Percentiles rank a stretch among this genome's conserved stretches.
Evolutionary conservation across 176 grass and related monocot genomes (phyloP).

Genomic region (Oryza glumipatula): DNA sequence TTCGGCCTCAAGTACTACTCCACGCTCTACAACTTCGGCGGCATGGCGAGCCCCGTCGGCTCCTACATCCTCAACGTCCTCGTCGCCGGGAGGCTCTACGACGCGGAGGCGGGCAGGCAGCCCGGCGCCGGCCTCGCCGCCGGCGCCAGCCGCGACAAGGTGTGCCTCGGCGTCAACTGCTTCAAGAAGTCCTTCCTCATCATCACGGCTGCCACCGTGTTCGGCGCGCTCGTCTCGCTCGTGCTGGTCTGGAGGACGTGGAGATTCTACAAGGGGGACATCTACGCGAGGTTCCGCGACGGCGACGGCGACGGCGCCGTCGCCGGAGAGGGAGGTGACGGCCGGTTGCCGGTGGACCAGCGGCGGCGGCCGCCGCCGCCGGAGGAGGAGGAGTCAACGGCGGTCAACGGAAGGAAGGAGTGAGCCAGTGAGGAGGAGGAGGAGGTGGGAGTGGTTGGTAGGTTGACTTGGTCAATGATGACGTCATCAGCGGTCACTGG

Average conservation of each 20-base stretch:
- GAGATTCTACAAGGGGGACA: constrained; percentile 70
- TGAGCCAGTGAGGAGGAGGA: constrained; percentile 4
- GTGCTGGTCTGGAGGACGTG: constrained; percentile 73
- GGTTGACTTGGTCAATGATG: constrained; percentile 33
- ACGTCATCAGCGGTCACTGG: too few relatives aligned
- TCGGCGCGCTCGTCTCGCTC: constrained; percentile 60
- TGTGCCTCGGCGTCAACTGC: constrained; percentile 63
- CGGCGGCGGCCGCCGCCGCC: neutral
- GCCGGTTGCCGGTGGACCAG: constrained; percentile 12
- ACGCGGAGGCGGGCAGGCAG: constrained; percentile 54
- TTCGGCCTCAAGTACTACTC: constrained; percentile 93
- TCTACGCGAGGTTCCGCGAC: constrained; percentile 70
- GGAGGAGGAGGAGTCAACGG: neutral
- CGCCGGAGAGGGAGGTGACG: neutral
- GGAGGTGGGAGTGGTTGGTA: neutral
- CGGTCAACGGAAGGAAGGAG: constrained; percentile 5
- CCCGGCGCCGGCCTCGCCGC: neutral
- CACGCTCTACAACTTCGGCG: constrained; percentile 79
- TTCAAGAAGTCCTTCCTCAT: constrained; percentile 65
- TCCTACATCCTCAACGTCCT: constrained; percentile 68
- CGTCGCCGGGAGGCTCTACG: constrained; percentile 68
- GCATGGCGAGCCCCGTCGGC: constrained; percentile 67
- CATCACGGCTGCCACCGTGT: constrained; percentile 57
- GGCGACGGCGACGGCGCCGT: neutral
- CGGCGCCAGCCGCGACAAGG: neutral